These are phyloP conservation scores for Cladosporium sp. DNA, from an alignment of 2,329 filamentous ascomycete genomes.

Conservation along the genomic window DNA sequence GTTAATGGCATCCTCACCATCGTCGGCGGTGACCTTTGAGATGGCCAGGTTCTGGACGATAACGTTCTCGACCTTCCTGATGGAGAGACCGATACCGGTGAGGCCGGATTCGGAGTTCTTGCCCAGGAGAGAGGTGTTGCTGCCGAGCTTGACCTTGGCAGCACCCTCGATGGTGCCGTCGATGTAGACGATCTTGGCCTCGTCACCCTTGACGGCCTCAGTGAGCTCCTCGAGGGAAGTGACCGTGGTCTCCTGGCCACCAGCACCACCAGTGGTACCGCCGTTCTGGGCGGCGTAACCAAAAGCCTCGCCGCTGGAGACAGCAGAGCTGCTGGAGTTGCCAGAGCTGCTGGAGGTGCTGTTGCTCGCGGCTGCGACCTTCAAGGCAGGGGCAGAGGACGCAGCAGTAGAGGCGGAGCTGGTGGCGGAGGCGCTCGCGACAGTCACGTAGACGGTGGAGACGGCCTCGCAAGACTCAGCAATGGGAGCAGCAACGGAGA, in stretches of 20 bases:
- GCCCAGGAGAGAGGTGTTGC: constrained; percentile 51
- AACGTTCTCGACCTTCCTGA: constrained; percentile 50
- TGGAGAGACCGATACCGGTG: constrained; percentile 44
- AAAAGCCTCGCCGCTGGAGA: constrained; percentile 23
- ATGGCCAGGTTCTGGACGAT: constrained; percentile 56
- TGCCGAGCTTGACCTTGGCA: constrained; percentile 41
- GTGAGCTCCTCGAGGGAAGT: constrained; percentile 41
- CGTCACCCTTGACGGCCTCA: constrained; percentile 31
- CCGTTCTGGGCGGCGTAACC: constrained; percentile 28
- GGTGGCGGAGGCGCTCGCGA: not conserved
- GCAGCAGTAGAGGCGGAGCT: not conserved
- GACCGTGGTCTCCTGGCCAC: constrained; percentile 43
- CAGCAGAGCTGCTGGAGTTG: constrained; percentile 2
- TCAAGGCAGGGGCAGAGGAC: not conserved
- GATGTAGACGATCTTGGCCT: constrained; percentile 43
- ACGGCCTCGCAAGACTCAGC: not conserved
- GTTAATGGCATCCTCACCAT: constrained; percentile 48
- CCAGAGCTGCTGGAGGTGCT: not conserved
- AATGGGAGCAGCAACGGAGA: not conserved
- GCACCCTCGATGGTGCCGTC: constrained; percentile 42
- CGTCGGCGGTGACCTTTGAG: constrained; percentile 43
- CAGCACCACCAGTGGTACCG: constrained; percentile 44
- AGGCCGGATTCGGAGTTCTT: constrained; percentile 41
- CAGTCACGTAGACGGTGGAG: not conserved
- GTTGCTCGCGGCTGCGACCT: not conserved